Percentiles rank a stretch among this genome's conserved stretches.
Evolutionary conservation across 345 rosid genomes (phyloP).

Genomic region (Populus euphratica): DNA sequence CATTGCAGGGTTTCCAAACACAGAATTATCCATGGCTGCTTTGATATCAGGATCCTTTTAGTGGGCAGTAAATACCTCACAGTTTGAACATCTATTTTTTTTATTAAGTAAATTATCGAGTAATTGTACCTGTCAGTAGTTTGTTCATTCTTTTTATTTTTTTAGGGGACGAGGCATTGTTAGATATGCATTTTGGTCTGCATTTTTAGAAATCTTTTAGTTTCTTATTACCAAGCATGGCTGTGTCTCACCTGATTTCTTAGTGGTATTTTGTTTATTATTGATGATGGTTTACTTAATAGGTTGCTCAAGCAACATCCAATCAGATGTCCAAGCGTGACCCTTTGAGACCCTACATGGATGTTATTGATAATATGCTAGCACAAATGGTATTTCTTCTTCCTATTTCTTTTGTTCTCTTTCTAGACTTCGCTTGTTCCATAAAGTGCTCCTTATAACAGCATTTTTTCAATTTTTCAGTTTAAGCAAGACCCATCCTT

Average conservation of each 20-base stretch:
- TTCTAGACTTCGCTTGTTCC: neutral
- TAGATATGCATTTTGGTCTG: neutral
- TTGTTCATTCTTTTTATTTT: neutral
- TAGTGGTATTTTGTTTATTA: neutral
- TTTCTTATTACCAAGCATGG: neutral
- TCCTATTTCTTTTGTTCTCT: neutral
- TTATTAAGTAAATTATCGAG: neutral
- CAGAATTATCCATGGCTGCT: neutral
- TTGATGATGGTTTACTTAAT: constrained; percentile 21
- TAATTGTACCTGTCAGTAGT: neutral
- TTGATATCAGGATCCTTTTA: neutral
- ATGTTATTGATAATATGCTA: constrained; percentile 87
- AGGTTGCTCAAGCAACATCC: constrained; percentile 99
- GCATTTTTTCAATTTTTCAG: constrained; percentile 41
- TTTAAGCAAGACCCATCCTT: constrained; percentile 87
- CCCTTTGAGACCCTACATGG: constrained; percentile 95
- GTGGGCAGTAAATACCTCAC: neutral
- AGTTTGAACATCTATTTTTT: neutral
- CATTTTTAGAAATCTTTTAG: neutral
- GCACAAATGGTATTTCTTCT: constrained; percentile 61
- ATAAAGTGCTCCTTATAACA: constrained; percentile 1
- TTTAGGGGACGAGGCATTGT: neutral
- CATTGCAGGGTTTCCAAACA: neutral
- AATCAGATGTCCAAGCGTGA: constrained; percentile 99
- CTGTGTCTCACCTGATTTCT: neutral